These are phyloP conservation scores for Umbilicus rupestris DNA, from an alignment of 164 flowering plant species.

Conservation along the genomic window DNA sequence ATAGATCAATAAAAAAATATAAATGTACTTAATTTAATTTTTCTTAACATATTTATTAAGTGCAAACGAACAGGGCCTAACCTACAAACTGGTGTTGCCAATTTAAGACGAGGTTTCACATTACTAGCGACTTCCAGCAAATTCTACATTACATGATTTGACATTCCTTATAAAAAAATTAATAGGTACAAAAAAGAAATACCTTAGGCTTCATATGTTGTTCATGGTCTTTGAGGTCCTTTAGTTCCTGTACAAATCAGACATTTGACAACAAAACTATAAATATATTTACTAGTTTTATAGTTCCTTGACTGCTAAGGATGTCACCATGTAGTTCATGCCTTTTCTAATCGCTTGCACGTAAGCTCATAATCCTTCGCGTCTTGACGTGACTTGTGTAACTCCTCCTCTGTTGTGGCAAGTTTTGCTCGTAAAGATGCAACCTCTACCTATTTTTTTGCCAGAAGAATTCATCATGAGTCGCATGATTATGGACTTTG, in stretches of 20 bases:
- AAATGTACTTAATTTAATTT: no score
- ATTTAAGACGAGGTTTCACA: background rate
- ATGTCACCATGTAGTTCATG: conserved; percentile 12
- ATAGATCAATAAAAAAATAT: no score
- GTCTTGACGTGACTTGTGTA: conserved; percentile 60
- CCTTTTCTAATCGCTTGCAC: conserved; percentile 60
- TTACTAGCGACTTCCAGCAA: background rate
- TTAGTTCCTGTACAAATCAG: conserved; percentile 55
- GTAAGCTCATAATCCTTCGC: conserved; percentile 43
- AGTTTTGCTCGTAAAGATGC: conserved; percentile 55
- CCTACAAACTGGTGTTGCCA: background rate
- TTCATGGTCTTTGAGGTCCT: conserved; percentile 70
- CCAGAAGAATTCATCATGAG: background rate
- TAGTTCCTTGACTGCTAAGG: background rate
- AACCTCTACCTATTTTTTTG: conserved; percentile 43
- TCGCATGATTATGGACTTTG: background rate
- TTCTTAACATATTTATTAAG: no score
- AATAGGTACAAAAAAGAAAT: background rate
- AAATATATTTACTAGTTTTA: background rate
- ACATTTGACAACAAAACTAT: background rate
- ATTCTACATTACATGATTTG: background rate
- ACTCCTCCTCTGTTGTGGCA: conserved; percentile 59
- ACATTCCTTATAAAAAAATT: background rate
- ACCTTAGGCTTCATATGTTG: conserved; percentile 94
- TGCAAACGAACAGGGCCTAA: background rate